Base-by-base conservation (phyloP, 352 stramenopile genomes). In the Albugo laibachii region DNA sequence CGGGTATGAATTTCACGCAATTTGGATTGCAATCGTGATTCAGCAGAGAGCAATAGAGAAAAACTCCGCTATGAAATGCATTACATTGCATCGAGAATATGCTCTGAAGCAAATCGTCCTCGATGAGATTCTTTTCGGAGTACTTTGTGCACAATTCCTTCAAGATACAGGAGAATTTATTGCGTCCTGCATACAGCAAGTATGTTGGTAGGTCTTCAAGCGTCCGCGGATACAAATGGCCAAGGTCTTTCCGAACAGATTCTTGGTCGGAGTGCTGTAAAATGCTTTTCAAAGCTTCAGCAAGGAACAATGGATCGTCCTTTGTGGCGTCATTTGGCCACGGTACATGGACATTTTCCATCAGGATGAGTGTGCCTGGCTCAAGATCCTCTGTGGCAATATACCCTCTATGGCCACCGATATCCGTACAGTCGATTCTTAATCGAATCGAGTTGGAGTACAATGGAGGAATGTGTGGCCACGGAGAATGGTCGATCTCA, bases 11-110 rank as follows among this genome's bases (percentile, higher is more conserved):
- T 61, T 97, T 97, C 58, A 95, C 75, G 56, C 89, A 96, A 50
- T 97, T 97, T 27, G 89, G 85, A 60, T 95, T 83, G 59, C 82
- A 92, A 36, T 83, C 69, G 59, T 97, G 89, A 65, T 97, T 97
- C 55, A 97, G 89, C 65, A 97, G 95, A 16, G 82, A 83, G 48
- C 89, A 92, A 57, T 94, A 88, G 14, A 94, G 60, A 53, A 95
- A 97, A 19, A 97, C 61, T 27, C 89, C 89, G 24, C 81, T 95
- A 54, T 93, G 80, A 35, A 96, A 95, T 1, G 83, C 85, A 49
- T 97, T 97, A 66, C 92, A 97, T 55, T 94, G 79, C 61, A 97
- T 75, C 5, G 70, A 77, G 35, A 97, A 66, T 21, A 95, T 64
- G 36, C 88, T 70, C 44, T 94, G 78, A 50, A 94, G 59, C 41